Percentiles rank a stretch among this genome's conserved stretches.
phyloP scores from a whole-genome alignment of 345 rosid genomes.

The Stellera chamaejasme region DNA sequence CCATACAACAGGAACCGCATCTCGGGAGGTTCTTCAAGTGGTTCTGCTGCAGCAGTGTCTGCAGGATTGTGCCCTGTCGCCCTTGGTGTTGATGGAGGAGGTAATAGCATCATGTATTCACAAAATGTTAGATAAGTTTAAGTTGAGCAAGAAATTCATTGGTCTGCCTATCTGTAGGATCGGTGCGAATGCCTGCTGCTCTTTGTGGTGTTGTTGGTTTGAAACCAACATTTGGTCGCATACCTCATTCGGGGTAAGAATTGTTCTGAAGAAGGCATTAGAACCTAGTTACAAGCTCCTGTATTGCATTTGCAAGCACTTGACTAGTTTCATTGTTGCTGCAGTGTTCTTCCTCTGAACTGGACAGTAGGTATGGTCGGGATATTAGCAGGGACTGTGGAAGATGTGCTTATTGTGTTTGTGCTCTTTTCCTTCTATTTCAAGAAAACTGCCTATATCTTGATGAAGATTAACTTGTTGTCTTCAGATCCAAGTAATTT shows the following conservation, averaged over 20 bases:
- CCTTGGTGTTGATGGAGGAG: constrained; percentile 86
- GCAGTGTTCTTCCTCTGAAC: constrained; percentile 67
- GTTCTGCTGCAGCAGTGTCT: constrained; percentile 71
- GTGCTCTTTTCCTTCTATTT: constrained; percentile 6
- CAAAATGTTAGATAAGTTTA: too few species aligned
- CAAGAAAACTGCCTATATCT: background rate
- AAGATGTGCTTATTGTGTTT: constrained; percentile 56
- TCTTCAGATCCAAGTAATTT: background rate
- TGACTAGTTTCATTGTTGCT: background rate
- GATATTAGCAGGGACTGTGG: constrained; percentile 48
- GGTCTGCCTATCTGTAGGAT: constrained; percentile 29
- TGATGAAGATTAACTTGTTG: background rate
- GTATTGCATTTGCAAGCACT: background rate
- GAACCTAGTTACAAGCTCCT: background rate
- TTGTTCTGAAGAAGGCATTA: background rate
- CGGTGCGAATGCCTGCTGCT: constrained; percentile 72
- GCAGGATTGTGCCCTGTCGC: constrained; percentile 72
- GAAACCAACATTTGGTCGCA: constrained; percentile 64
- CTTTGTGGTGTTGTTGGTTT: constrained; percentile 72
- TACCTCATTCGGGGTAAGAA: constrained; percentile 53
- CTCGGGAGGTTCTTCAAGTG: constrained; percentile 69
- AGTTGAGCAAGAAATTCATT: too few species aligned
- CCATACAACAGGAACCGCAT: constrained; percentile 43
- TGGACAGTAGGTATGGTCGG: constrained; percentile 86
- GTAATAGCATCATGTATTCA: constrained; percentile 16